Evolutionary conservation across 805 yeast genomes (phyloP).

Genomic region (Wickerhamomyces ciferrii): DNA sequence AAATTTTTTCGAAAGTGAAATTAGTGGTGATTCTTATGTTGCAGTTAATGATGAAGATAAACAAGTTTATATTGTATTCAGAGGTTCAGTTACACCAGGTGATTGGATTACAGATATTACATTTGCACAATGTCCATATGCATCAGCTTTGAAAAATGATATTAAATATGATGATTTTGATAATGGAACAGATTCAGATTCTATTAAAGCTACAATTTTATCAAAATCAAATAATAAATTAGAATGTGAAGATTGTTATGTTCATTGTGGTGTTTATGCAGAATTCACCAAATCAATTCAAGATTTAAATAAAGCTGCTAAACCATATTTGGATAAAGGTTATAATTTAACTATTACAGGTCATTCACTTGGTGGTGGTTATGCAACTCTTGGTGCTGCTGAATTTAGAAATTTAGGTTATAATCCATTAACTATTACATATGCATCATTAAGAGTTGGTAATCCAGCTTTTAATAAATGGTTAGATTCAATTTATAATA

Average conservation of each 20-base stretch:
- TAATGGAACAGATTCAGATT: not conserved
- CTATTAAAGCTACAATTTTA: not conserved
- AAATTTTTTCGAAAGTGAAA: slow-evolving; percentile 24
- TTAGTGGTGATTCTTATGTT: slow-evolving; percentile 49
- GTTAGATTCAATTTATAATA: slow-evolving; percentile 45
- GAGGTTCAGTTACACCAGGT: slow-evolving; percentile 59
- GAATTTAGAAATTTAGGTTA: slow-evolving; percentile 53
- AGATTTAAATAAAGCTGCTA: slow-evolving; percentile 27
- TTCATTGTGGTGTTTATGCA: slow-evolving; percentile 63
- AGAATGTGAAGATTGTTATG: slow-evolving; percentile 46
- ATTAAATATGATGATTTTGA: not conserved
- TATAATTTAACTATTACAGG: slow-evolving; percentile 56
- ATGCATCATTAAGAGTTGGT: slow-evolving; percentile 65
- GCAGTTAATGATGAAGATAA: slow-evolving; percentile 40
- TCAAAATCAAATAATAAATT: not conserved
- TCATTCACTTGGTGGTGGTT: slow-evolving; percentile 75
- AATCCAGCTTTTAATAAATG: slow-evolving; percentile 43
- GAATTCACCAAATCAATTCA: slow-evolving; percentile 37
- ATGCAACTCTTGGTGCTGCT: slow-evolving; percentile 56
- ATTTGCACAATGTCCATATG: slow-evolving; percentile 39
- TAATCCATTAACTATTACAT: slow-evolving; percentile 50
- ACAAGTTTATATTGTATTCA: slow-evolving; percentile 44
- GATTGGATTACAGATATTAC: slow-evolving; percentile 63
- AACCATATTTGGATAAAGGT: slow-evolving; percentile 31
- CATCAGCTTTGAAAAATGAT: slow-evolving; percentile 32